These are phyloP conservation scores for Pterocarpus macrocarpus DNA, from an alignment of 306 rosid genomes.

Conservation along the genomic window DNA sequence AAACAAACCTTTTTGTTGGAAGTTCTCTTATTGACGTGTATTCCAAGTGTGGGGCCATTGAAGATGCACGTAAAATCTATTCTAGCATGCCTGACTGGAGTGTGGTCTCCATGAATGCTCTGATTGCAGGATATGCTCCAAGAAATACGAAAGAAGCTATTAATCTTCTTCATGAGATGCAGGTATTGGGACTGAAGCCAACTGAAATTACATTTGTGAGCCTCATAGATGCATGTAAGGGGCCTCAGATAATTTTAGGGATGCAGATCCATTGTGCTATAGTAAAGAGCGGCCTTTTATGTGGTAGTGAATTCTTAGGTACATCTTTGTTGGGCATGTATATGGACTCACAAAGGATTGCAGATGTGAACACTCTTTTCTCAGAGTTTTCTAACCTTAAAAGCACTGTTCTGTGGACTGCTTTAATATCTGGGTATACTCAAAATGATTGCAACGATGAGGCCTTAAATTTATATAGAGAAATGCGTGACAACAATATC, in stretches of 20 bases:
- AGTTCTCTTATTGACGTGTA: conserved; percentile 91
- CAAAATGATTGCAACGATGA: conserved; percentile 66
- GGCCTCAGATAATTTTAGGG: conserved; percentile 60
- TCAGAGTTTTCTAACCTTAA: conserved; percentile 68
- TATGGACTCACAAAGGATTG: conserved; percentile 61
- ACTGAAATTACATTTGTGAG: conserved; percentile 74
- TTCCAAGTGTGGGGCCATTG: conserved; percentile 67
- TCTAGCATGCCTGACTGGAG: conserved; percentile 66
- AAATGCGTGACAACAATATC: conserved; percentile 68
- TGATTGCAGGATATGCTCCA: conserved; percentile 74
- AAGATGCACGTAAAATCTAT: conserved; percentile 62
- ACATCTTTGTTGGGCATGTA: conserved; percentile 79
- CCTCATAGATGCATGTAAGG: conserved; percentile 75
- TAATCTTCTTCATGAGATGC: conserved; percentile 66
- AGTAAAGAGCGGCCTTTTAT: conserved; percentile 66
- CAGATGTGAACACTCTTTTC: conserved; percentile 70
- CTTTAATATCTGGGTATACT: conserved; percentile 71
- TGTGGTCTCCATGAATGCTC: conserved; percentile 74
- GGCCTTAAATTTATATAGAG: conserved; percentile 64
- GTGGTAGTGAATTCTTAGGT: conserved; percentile 67
- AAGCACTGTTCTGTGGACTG: conserved; percentile 70
- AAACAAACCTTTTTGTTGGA: conserved; percentile 73
- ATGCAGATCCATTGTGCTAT: conserved; percentile 70
- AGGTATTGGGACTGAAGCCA: conserved; percentile 62
- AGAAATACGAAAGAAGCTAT: conserved; percentile 62